Conservation (phyloP, 176 grass and related monocot species). For the Triticum dicoccoides region DNA sequence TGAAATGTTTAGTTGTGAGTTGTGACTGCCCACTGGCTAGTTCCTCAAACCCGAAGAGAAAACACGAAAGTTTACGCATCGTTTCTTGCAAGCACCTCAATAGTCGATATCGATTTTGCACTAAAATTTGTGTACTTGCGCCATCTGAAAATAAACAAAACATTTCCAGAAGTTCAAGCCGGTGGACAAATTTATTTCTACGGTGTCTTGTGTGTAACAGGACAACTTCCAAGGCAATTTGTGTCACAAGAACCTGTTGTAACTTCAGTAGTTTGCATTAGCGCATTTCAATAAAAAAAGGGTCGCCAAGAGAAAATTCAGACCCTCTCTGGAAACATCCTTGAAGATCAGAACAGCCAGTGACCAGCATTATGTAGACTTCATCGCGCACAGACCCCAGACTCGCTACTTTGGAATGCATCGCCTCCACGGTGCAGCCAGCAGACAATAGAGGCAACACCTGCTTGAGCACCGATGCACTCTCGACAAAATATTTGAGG, state of each 20-base stretch:
- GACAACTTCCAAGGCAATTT: background rate
- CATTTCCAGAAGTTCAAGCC: too few relatives aligned
- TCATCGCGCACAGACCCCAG: background rate
- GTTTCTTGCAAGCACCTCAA: too few relatives aligned
- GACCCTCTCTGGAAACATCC: background rate
- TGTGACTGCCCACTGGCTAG: too few relatives aligned
- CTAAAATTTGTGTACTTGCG: too few relatives aligned
- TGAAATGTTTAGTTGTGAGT: too few relatives aligned
- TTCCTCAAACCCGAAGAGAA: too few relatives aligned
- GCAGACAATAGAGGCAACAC: background rate
- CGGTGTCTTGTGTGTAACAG: background rate
- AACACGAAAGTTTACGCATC: too few relatives aligned
- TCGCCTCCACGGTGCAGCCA: background rate
- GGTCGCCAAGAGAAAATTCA: background rate
- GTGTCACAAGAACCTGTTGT: background rate
- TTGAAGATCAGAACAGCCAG: background rate
- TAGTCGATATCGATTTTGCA: too few relatives aligned
- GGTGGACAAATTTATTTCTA: too few relatives aligned
- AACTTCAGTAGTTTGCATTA: background rate
- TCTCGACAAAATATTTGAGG: background rate
- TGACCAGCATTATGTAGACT: background rate
- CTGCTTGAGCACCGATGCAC: background rate
- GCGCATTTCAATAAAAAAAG: background rate
- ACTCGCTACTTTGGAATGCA: background rate
- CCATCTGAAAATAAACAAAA: too few relatives aligned